These are phyloP conservation scores for Zangia roseola DNA, from an alignment of 768 basidiomycete genomes.

Conservation along the genomic window DNA sequence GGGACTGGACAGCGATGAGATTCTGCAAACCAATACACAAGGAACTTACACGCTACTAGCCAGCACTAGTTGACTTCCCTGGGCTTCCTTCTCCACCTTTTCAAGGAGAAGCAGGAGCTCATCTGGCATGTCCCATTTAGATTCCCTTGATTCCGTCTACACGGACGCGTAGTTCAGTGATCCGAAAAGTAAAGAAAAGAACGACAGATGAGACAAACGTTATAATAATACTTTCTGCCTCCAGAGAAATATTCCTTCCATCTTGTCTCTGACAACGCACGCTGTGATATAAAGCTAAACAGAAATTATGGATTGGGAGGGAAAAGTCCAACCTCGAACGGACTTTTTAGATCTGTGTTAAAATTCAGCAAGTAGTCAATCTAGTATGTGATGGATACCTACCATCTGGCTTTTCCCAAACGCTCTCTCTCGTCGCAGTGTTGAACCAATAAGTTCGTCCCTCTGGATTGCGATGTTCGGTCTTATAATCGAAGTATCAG, in stretches of 20 bases:
- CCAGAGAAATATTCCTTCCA: conserved; percentile 98
- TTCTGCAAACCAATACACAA: background rate
- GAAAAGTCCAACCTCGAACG: conserved; percentile 69
- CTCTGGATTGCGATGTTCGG: conserved; percentile 92
- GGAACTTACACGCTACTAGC: conserved; percentile 26
- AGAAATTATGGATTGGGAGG: background rate
- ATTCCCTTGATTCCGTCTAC: conserved; percentile 85
- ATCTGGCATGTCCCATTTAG: conserved; percentile 97
- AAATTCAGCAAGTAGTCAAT: conserved; percentile 4
- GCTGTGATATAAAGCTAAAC: conserved; percentile 41
- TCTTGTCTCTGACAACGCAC: conserved; percentile 83
- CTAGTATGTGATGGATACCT: conserved; percentile 20
- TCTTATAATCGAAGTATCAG: conserved; percentile 44
- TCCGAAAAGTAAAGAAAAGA: background rate
- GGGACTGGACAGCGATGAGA: conserved; percentile 19
- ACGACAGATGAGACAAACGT: conserved; percentile 45
- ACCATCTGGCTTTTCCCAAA: conserved; percentile 99
- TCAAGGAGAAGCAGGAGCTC: conserved; percentile 84
- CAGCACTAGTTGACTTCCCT: conserved; percentile 38
- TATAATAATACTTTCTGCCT: conserved; percentile 88
- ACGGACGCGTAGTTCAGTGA: conserved; percentile 5
- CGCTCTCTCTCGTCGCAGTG: conserved; percentile 81
- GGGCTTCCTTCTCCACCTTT: conserved; percentile 77
- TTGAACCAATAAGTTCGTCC: conserved; percentile 99
- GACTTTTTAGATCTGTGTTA: conserved; percentile 75